Percentiles rank a stretch among this genome's conserved stretches.
These are phyloP conservation scores for Ceratobasidium sp. DNA, from an alignment of 1,284 basidiomycete genomes.

Conservation along the genomic window DNA sequence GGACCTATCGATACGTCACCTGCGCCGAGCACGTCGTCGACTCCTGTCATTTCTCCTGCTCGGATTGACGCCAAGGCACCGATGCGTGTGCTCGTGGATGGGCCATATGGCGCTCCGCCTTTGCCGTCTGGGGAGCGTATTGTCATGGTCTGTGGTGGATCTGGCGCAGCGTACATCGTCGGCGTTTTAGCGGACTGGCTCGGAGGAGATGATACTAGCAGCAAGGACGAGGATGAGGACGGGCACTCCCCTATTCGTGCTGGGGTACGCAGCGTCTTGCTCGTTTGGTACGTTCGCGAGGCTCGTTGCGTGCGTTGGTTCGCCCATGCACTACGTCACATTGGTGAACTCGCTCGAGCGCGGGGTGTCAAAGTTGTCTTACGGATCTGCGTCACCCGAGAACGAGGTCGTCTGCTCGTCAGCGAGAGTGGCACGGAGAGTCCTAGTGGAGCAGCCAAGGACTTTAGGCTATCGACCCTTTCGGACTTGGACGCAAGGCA, in stretches of 20 bases:
- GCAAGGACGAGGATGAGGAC: slow-evolving; percentile 18
- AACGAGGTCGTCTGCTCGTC: slow-evolving; percentile 2
- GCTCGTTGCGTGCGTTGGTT: slow-evolving; percentile 38
- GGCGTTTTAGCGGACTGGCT: slow-evolving; percentile 66
- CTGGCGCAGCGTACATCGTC: slow-evolving; percentile 71
- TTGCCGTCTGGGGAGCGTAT: slow-evolving; percentile 62
- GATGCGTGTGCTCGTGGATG: slow-evolving; percentile 69
- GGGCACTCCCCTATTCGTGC: not conserved
- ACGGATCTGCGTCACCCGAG: slow-evolving; percentile 34
- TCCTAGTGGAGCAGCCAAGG: slow-evolving; percentile 35
- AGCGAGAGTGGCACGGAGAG: not conserved
- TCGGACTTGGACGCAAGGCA: slow-evolving; percentile 27
- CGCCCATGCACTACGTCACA: slow-evolving; percentile 10
- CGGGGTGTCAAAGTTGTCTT: slow-evolving; percentile 22
- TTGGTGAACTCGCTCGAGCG: slow-evolving; percentile 27
- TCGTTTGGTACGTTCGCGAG: slow-evolving; percentile 35
- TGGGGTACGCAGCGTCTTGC: slow-evolving; percentile 14
- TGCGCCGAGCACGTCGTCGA: not conserved
- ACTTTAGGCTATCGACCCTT: slow-evolving; percentile 29
- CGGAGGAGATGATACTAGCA: slow-evolving; percentile 13
- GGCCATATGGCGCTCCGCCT: slow-evolving; percentile 71
- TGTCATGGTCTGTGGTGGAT: slow-evolving; percentile 73
- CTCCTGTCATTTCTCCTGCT: not conserved
- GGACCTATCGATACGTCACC: not conserved
- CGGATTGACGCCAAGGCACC: slow-evolving; percentile 46